Conservation (phyloP, 108 stramenopile genomes). For the Seminavis robusta region DNA sequence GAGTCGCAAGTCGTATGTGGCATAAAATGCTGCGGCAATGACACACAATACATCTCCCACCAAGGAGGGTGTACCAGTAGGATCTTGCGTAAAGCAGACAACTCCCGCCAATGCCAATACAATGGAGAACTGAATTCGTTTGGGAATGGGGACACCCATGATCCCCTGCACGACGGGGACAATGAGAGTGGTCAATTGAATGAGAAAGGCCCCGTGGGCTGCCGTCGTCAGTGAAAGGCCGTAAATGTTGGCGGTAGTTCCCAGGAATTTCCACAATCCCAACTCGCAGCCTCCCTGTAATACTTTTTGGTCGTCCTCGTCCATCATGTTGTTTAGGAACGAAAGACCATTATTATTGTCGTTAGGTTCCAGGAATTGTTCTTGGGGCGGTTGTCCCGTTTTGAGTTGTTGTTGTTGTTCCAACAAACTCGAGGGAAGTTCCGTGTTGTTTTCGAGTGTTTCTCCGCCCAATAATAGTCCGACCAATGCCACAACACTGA, state of each 20-base stretch:
- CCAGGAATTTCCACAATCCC: constrained; percentile 62
- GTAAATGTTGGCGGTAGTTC: constrained; percentile 72
- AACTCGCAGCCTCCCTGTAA: constrained; percentile 43
- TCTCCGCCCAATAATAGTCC: constrained; percentile 51
- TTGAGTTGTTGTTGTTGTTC: no score
- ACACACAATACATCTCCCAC: constrained; percentile 62
- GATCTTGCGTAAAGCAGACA: constrained; percentile 64
- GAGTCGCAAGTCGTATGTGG: constrained; percentile 68
- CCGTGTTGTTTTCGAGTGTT: constrained; percentile 21
- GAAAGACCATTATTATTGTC: background rate
- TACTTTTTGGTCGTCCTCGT: no score
- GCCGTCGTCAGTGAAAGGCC: constrained; percentile 70
- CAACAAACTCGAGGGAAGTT: background rate
- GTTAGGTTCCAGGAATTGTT: background rate
- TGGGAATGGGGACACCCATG: constrained; percentile 68
- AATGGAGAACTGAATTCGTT: constrained; percentile 51
- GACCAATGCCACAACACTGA: constrained; percentile 50
- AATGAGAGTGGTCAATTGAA: constrained; percentile 76
- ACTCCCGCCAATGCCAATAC: constrained; percentile 64
- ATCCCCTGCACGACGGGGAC: constrained; percentile 65
- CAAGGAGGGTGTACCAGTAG: constrained; percentile 32
- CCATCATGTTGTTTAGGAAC: constrained; percentile 12
- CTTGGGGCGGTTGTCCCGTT: background rate
- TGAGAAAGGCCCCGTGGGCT: constrained; percentile 74
- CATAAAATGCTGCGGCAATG: constrained; percentile 70